Conservation (phyloP, 2,329 filamentous ascomycete species). For the Alternaria conjuncta region DNA sequence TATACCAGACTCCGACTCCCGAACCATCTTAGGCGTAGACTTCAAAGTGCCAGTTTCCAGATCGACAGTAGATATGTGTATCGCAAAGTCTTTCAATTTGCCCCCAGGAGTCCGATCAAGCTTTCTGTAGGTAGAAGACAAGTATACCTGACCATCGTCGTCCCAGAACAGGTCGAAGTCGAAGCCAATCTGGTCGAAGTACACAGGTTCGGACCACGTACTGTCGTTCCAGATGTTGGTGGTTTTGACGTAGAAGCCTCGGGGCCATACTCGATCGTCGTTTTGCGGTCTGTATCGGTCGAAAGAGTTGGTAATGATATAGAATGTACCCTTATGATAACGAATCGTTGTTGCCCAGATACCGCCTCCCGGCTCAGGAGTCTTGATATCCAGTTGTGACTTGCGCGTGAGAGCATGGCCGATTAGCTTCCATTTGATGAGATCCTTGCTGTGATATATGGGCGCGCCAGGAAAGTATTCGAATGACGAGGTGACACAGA, state of each 20-base stretch:
- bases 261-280: slow-evolving; percentile 48
- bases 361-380: slow-evolving; percentile 29
- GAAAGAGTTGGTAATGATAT: slow-evolving; percentile 33
- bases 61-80: slow-evolving; percentile 40
- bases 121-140: slow-evolving; percentile 24
- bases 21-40: slow-evolving; percentile 26
- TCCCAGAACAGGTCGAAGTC: slow-evolving; percentile 58
- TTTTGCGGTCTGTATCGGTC: slow-evolving; percentile 36
- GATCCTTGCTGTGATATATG: slow-evolving; percentile 59
- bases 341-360: slow-evolving; percentile 32
- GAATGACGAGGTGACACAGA: slow-evolving; percentile 60
- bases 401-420: slow-evolving; percentile 45
- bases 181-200: slow-evolving; percentile 32
- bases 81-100: slow-evolving; percentile 35
- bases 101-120: slow-evolving; percentile 22
- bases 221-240: slow-evolving; percentile 22
- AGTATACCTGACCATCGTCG: slow-evolving; percentile 59
- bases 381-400: slow-evolving; percentile 46
- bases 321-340: slow-evolving; percentile 21
- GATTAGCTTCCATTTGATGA: slow-evolving; percentile 59
- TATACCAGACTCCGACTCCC: slow-evolving; percentile 34
- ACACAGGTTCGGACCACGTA: slow-evolving; percentile 31
- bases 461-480: slow-evolving; percentile 60
- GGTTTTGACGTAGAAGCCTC: slow-evolving; percentile 56
- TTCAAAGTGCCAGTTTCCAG: slow-evolving; percentile 35